Base-by-base conservation (phyloP, 2,329 filamentous ascomycete species). In the Byssochlamys sp. region DNA sequence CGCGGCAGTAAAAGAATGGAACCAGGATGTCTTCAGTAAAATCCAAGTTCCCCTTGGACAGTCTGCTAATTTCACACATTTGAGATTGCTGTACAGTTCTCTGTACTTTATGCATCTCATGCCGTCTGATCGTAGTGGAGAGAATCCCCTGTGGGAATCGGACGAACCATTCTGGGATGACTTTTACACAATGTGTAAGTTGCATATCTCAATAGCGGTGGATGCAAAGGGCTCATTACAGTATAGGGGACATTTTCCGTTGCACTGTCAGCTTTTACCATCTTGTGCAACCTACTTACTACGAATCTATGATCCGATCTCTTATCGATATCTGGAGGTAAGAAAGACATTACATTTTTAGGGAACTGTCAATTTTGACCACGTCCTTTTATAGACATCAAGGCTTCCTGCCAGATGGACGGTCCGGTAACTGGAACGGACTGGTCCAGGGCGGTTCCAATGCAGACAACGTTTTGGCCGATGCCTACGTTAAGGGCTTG, bases 401-500 rank as follows among this genome's bases (percentile, higher is more conserved):
- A 31, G 84, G 84, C 1, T 88, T 80, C 62, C 75, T 87, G 65
- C 84, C 85, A 1, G 85, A 88, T 62, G 86, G 79, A 0, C 80
- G 86, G 19, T 87, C 84, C 0, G 86, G 83, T 1, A 85, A 88
- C 68, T 86, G 76, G 74, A 89, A 88, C 58, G 82, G 50, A 80
- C 81, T 14, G 57, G 58, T 65, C 6, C 87, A 90, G 69, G 86
- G 85, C 12, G 87, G 87, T 3, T 86, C 81, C 2, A 88, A 89
- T 65, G 81, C 82, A 2, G 86, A 90, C 66, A 89, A 87, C 55
- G 81, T 90, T 3, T 79, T 90, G 7, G 86, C 86, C 1, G 87
- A 90, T 65, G 87, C 86, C 0, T 89, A 83, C 59, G 78, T 88
- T 29, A 90, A 90, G 69, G 84, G 85, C 0, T 79, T 89, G 2